phyloP scores from a whole-genome alignment of 2,329 filamentous ascomycete genomes.

The Ceratocystis smalleyi region DNA sequence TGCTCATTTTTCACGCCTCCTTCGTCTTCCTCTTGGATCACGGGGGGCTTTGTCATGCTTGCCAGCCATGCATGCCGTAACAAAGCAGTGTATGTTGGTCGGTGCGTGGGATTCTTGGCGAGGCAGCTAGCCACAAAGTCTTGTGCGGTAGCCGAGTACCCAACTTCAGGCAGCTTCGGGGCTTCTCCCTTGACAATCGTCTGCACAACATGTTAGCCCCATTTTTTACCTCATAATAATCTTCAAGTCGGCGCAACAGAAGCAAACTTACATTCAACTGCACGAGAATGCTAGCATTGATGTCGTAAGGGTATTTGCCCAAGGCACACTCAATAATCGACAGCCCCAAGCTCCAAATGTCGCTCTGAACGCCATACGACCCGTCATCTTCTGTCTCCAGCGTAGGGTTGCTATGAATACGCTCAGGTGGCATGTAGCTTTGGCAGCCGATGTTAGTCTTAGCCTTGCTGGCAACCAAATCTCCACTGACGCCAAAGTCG shows the following conservation, averaged over 20 bases:
- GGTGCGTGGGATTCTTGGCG: constrained; percentile 78
- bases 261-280: constrained; percentile 69
- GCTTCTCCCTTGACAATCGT: constrained; percentile 97
- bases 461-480: constrained; percentile 90
- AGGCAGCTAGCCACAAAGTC: constrained; percentile 82
- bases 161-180: constrained; percentile 63
- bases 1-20: constrained; percentile 31
- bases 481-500: constrained; percentile 94
- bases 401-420: constrained; percentile 48
- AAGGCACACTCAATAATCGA: constrained; percentile 93
- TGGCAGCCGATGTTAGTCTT: constrained; percentile 99
- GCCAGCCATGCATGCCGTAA: constrained; percentile 81
- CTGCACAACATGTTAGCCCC: constrained; percentile 31
- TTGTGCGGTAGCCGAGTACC: constrained; percentile 63
- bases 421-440: constrained; percentile 96
- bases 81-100: constrained; percentile 87
- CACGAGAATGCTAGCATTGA: constrained; percentile 96
- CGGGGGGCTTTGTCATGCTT: constrained; percentile 58
- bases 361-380: constrained; percentile 93
- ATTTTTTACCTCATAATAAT: background rate
- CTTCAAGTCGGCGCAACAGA: background rate
- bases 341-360: constrained; percentile 91
- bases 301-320: constrained; percentile 91
- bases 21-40: constrained; percentile 55
- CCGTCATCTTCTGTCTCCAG: constrained; percentile 49